Conservation (phyloP, 768 basidiomycete genomes). For the Mycena pura region DNA sequence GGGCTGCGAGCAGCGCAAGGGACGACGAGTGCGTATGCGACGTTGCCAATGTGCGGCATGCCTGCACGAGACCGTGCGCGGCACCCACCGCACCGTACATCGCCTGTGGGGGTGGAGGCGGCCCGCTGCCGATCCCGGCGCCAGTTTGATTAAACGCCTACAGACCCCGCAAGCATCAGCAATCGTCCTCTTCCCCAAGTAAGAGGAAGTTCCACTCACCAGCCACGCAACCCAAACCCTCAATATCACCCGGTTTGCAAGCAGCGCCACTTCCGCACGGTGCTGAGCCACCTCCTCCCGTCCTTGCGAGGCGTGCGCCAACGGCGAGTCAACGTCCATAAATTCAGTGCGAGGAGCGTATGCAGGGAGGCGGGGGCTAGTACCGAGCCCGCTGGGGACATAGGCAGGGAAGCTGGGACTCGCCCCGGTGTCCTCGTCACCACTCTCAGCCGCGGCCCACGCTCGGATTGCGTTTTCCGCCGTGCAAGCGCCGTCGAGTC, state of each 20-base stretch:
- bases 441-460: constrained; percentile 10
- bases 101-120: constrained; percentile 45
- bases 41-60: constrained; percentile 49
- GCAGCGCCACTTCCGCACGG: constrained; percentile 6
- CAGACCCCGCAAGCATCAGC: no score
- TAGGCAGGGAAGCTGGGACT: no score
- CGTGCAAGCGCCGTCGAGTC: constrained; percentile 6
- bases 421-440: no score
- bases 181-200: no score
- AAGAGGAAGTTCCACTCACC: constrained; percentile 31
- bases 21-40: constrained; percentile 21
- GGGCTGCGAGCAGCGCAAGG: constrained; percentile 61
- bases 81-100: constrained; percentile 66
- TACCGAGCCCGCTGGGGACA: no score
- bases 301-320: background rate
- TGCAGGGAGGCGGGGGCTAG: no score
- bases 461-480: constrained; percentile 13
- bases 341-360: no score
- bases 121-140: no score
- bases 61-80: constrained; percentile 67
- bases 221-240: constrained; percentile 16
- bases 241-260: constrained; percentile 19
- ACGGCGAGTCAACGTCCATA: constrained; percentile 6
- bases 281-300: background rate
- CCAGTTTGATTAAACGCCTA: no score